Evolutionary conservation across 352 stramenopile species (phyloP).

Genomic region (Chrysophaeum taylorii): DNA sequence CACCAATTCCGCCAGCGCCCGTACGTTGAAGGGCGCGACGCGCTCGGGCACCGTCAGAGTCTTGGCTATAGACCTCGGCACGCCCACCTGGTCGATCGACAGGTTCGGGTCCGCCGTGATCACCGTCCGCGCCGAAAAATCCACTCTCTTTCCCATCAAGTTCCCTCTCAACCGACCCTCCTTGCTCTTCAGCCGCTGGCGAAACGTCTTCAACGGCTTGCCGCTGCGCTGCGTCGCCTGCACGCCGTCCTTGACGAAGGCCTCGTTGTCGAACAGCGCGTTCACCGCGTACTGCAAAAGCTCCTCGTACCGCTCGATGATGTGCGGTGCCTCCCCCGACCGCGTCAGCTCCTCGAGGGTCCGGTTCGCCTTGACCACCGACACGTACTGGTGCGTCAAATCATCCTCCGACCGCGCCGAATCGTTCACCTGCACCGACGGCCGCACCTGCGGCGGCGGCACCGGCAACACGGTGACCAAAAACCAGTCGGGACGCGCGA

Average conservation of each 20-base stretch:
- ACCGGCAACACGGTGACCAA: constrained; percentile 96
- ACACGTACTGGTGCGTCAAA: constrained; percentile 91
- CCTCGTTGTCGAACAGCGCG: constrained; percentile 95
- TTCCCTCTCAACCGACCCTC: constrained; percentile 97
- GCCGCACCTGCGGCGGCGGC: constrained; percentile 90
- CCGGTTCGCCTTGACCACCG: constrained; percentile 96
- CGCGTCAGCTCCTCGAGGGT: constrained; percentile 81
- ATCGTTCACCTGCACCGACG: constrained; percentile 84
- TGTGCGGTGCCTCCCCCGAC: constrained; percentile 86
- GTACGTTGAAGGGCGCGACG: constrained; percentile 98
- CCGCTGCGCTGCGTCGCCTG: constrained; percentile 77
- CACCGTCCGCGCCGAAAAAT: constrained; percentile 97
- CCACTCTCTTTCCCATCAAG: constrained; percentile 98
- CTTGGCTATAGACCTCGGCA: constrained; percentile 93
- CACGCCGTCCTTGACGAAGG: constrained; percentile 83
- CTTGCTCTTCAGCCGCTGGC: constrained; percentile 86
- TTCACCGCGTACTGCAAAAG: constrained; percentile 71
- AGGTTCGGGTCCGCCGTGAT: constrained; percentile 99
- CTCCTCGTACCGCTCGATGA: constrained; percentile 78
- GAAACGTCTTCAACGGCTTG: constrained; percentile 93
- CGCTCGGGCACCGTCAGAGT: constrained; percentile 95
- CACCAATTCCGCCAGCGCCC: constrained; percentile 86
- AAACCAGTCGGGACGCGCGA: constrained; percentile 89
- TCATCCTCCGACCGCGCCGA: constrained; percentile 86
- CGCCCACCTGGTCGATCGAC: constrained; percentile 94